A percentile compares a stretch with the other conserved stretches of the same genome.
Conservation (phyloP, 306 rosid genomes). For the Fagus crenata region DNA sequence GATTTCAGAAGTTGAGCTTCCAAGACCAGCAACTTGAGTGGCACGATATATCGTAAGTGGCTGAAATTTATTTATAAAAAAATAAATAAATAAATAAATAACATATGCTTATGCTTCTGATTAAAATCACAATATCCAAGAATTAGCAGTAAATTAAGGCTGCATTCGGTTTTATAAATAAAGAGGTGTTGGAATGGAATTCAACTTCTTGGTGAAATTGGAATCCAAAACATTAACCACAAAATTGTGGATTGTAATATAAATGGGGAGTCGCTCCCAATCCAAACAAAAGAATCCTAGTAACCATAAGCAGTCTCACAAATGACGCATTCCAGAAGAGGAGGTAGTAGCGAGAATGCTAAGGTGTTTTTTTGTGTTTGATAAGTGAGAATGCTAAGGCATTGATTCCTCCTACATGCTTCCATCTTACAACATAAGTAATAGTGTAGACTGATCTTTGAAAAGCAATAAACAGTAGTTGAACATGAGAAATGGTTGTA, state of each 20-base stretch:
- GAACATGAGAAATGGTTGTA: neutral
- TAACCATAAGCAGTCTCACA: neutral
- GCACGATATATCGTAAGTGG: constrained; percentile 79
- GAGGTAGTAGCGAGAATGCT: neutral
- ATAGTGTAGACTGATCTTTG: neutral
- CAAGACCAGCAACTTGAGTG: constrained; percentile 50
- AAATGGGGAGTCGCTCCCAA: neutral
- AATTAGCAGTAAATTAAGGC: neutral
- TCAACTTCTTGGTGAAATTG: neutral
- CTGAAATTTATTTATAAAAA: constrained; percentile 47
- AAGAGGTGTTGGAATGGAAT: neutral
- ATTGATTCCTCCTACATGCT: neutral
- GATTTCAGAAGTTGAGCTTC: constrained; percentile 42
- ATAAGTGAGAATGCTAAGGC: neutral
- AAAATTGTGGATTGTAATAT: neutral
- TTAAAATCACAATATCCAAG: neutral
- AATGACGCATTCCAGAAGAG: neutral
- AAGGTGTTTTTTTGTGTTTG: neutral
- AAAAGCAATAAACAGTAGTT: constrained; percentile 4
- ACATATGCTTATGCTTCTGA: neutral
- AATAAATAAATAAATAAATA: neutral
- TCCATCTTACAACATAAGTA: neutral
- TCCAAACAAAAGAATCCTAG: neutral
- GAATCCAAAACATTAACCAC: neutral
- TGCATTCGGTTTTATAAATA: constrained; percentile 5